Percentiles rank a stretch among this genome's conserved stretches.
Evolutionary conservation across 148 eudicot species (phyloP).

Genomic region (Fallopia convolvulus): DNA sequence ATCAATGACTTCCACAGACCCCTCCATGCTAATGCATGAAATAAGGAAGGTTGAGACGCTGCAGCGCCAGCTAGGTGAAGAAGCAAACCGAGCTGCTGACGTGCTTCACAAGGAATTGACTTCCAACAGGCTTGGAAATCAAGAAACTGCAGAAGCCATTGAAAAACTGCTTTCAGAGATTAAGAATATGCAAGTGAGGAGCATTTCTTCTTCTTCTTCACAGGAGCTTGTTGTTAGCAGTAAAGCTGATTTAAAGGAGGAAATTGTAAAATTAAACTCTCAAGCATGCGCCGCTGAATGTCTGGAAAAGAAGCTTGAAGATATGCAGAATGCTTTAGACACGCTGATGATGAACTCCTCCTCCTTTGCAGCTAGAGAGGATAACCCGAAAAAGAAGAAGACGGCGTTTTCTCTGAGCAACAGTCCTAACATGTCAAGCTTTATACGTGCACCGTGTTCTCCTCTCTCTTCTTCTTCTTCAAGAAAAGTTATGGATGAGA

Average conservation of each 20-base stretch:
- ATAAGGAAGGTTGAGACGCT: slow-evolving; percentile 83
- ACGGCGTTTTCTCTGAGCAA: slow-evolving; percentile 54
- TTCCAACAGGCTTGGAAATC: slow-evolving; percentile 62
- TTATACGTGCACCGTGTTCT: slow-evolving; percentile 79
- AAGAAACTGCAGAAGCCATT: slow-evolving; percentile 72
- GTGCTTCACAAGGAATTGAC: slow-evolving; percentile 86
- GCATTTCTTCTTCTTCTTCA: slow-evolving; percentile 35
- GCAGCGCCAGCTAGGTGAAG: slow-evolving; percentile 94
- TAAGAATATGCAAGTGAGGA: slow-evolving; percentile 49
- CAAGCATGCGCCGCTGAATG: slow-evolving; percentile 57
- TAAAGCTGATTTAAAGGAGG: slow-evolving; percentile 71
- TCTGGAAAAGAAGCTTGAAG: slow-evolving; percentile 86
- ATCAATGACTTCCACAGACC: slow-evolving; percentile 57
- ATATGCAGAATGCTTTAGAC: slow-evolving; percentile 75
- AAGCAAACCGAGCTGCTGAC: slow-evolving; percentile 84
- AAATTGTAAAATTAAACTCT: slow-evolving; percentile 57
- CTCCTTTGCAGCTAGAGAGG: slow-evolving; percentile 35
- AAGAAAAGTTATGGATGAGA: slow-evolving; percentile 48
- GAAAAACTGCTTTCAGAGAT: slow-evolving; percentile 77
- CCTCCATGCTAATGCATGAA: slow-evolving; percentile 68
- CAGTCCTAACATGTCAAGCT: slow-evolving; percentile 54
- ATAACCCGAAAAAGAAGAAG: slow-evolving; percentile 46
- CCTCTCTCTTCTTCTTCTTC: slow-evolving; percentile 39
- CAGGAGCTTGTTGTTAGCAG: slow-evolving; percentile 45
- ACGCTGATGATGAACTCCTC: slow-evolving; percentile 48